Percentiles rank a stretch among this genome's conserved stretches.
Conservation (phyloP, 2,329 filamentous ascomycete genomes). For the Alternaria sp. region DNA sequence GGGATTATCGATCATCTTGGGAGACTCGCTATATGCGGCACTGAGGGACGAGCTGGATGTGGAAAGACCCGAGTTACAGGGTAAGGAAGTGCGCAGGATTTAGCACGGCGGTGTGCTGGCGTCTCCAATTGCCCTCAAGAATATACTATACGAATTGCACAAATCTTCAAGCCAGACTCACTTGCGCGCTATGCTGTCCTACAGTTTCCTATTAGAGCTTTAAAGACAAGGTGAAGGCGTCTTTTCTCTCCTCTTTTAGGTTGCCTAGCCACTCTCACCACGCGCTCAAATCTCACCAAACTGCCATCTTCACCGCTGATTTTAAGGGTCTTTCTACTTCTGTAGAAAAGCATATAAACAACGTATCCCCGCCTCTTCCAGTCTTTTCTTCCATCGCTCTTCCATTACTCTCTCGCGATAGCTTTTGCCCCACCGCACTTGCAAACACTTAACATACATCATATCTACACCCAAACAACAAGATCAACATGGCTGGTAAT, state of each 20-base stretch:
- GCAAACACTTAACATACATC: not conserved
- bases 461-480: not conserved
- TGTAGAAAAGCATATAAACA: not conserved
- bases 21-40: conserved; percentile 86
- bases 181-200: not conserved
- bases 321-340: not conserved
- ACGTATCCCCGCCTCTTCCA: not conserved
- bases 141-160: not conserved
- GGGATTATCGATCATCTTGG: conserved; percentile 84
- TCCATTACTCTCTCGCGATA: conserved; percentile 1
- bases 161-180: not conserved
- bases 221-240: conserved; percentile 8
- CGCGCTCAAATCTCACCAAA: not conserved
- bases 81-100: conserved; percentile 87
- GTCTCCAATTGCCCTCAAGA: not conserved
- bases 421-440: not conserved
- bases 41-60: conserved; percentile 93
- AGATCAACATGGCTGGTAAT: conserved; percentile 20
- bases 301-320: conserved; percentile 10
- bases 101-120: conserved; percentile 45
- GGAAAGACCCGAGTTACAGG: conserved; percentile 87
- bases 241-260: conserved; percentile 8
- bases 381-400: not conserved
- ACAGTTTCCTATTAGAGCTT: not conserved
- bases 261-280: conserved; percentile 16